Conservation (phyloP, 2,329 filamentous ascomycete species). For the Sarocladium oryzae region DNA sequence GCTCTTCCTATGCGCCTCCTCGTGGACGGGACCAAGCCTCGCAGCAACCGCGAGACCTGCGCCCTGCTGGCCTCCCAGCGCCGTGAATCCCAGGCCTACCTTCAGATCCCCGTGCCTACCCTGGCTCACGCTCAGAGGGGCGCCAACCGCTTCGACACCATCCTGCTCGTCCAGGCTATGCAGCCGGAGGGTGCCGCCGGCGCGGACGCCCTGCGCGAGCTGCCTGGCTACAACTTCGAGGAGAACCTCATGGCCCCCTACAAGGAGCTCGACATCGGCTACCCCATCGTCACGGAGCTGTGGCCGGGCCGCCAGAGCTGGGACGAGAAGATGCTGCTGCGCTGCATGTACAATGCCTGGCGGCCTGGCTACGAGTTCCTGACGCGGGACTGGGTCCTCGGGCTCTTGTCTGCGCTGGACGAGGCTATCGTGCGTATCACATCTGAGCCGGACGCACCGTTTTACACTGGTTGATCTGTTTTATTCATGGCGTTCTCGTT, state of each 20-base stretch:
- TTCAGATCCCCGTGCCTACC: slow-evolving; percentile 13
- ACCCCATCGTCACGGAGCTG: slow-evolving; percentile 46
- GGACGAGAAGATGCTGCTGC: slow-evolving; percentile 60
- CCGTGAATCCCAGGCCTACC: slow-evolving; percentile 10
- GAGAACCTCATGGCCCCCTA: slow-evolving; percentile 11
- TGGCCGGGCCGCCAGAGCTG: slow-evolving; percentile 48
- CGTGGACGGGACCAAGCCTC: not conserved
- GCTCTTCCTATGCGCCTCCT: slow-evolving; percentile 10
- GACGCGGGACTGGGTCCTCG: slow-evolving; percentile 9
- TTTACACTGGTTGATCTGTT: slow-evolving; percentile 1
- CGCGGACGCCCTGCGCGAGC: slow-evolving; percentile 5
- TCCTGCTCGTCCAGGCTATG: slow-evolving; percentile 11
- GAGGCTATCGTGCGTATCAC: slow-evolving; percentile 10
- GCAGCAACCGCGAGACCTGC: slow-evolving; percentile 10
- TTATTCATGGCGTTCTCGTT: no score
- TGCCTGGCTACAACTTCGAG: slow-evolving; percentile 12
- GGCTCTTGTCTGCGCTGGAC: slow-evolving; percentile 10
- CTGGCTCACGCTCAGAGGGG: slow-evolving; percentile 11
- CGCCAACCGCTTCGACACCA: slow-evolving; percentile 11
- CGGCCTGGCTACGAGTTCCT: slow-evolving; percentile 11
- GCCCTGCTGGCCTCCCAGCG: slow-evolving; percentile 11
- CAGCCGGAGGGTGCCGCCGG: not conserved
- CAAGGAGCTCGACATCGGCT: slow-evolving; percentile 10
- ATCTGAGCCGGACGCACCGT: slow-evolving; percentile 9
- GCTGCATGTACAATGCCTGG: not conserved